These are phyloP conservation scores for Circinella minor DNA, from an alignment of 371 early-diverging fungal genomes.

Conservation along the genomic window DNA sequence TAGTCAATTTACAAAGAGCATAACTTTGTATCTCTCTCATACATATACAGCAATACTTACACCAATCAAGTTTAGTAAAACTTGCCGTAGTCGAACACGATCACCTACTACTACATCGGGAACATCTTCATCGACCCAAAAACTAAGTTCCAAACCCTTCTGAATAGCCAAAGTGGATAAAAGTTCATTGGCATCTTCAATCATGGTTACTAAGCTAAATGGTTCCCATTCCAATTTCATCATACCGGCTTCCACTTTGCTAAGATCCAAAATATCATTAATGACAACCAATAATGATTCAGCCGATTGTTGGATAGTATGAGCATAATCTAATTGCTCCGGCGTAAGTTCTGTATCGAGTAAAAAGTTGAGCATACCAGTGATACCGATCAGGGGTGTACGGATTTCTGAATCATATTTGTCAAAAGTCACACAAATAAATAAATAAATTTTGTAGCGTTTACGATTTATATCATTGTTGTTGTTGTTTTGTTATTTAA, in stretches of 20 bases:
- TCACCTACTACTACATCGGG: slow-evolving; percentile 65
- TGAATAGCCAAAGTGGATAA: slow-evolving; percentile 65
- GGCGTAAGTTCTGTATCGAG: slow-evolving; percentile 65
- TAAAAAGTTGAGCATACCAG: slow-evolving; percentile 69
- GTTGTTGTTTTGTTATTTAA: background rate
- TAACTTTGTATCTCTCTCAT: background rate
- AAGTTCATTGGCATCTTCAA: slow-evolving; percentile 66
- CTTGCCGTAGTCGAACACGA: slow-evolving; percentile 62
- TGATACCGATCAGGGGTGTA: slow-evolving; percentile 70
- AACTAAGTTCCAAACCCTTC: slow-evolving; percentile 63
- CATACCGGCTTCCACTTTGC: slow-evolving; percentile 77
- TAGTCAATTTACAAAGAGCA: background rate
- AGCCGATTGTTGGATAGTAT: slow-evolving; percentile 68
- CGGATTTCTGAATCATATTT: slow-evolving; percentile 54
- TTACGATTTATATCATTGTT: background rate
- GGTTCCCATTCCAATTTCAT: slow-evolving; percentile 71
- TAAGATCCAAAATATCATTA: slow-evolving; percentile 72
- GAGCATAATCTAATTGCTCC: slow-evolving; percentile 70
- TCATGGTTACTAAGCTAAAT: slow-evolving; percentile 62
- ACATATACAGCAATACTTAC: slow-evolving; percentile 28
- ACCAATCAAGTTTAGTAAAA: slow-evolving; percentile 60
- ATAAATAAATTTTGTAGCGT: background rate
- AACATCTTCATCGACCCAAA: slow-evolving; percentile 63
- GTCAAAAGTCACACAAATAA: background rate
- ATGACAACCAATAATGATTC: slow-evolving; percentile 69